Evolutionary conservation across 163 green algal species (phyloP), one percentile per base, ranked within the genome.

Genomic region (Scenedesmus sp.): DNA sequence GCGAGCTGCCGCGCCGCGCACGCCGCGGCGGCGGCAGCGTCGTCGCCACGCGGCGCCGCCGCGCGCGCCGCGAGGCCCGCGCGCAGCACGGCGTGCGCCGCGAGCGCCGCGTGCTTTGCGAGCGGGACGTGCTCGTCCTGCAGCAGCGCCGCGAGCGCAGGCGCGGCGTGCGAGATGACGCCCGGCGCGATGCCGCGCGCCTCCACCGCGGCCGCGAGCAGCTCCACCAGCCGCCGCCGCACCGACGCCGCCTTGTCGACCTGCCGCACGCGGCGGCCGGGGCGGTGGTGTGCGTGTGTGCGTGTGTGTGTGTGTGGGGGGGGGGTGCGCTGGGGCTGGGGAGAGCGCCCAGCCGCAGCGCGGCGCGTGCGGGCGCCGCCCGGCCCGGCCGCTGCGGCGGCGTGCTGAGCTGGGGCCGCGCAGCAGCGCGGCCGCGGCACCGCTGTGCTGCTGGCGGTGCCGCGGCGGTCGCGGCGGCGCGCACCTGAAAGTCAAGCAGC

Each of bases 401-500:
- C n/a, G n/a, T n/a, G n/a, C n/a, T n/a, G n/a, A n/a, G n/a, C n/a
- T n/a, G n/a, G n/a, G n/a, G n/a, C n/a, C n/a, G n/a, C n/a, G n/a
- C n/a, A n/a, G n/a, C n/a, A n/a, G n/a, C n/a, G n/a, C n/a, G n/a
- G n/a, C 54, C 54, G 36, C n/a, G 4, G 13, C 1, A 10, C 15
- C 20, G 14, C 2, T 39, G 13, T 56, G 39, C 63, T 39, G 24
- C 33, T 50, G 45, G 24, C 31, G 45, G 24, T 72, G 53, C 53
- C 6, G 53, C 53, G 14, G 53, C 53, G 10, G 53, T 7, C 29
- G 5, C 60, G 13, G 17, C 60, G 3, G 15, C 2, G 60, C 60
- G 11, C 13, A 81, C 74, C 74, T 81, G 74, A 14, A 81, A 75
- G 15, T 60, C 34, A 4, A 60, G 47, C 20, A 81, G 39, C 51